Percentiles rank a stretch among this genome's conserved stretches.
Conservation (phyloP, 1,139 yeast species). For the Diutina siamensis region DNA sequence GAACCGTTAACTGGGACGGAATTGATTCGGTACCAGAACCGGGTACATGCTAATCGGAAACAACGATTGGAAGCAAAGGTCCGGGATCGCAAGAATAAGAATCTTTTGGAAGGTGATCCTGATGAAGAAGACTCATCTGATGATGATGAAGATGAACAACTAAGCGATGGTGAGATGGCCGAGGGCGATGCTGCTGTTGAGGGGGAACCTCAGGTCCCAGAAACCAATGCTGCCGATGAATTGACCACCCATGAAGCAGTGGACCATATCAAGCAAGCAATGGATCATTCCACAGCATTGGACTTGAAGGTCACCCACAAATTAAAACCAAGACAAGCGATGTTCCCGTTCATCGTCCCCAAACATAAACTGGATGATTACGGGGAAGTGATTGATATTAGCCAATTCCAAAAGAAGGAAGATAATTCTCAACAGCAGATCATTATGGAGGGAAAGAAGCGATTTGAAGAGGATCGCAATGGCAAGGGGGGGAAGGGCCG, state of each 20-base stretch:
- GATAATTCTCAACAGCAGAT: constrained; percentile 37
- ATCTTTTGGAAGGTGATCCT: constrained; percentile 30
- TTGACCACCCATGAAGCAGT: constrained; percentile 26
- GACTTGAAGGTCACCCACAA: constrained; percentile 56
- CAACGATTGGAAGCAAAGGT: constrained; percentile 41
- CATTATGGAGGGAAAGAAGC: constrained; percentile 19
- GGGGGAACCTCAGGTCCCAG: background rate
- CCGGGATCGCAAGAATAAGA: constrained; percentile 43
- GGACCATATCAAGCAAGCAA: constrained; percentile 26
- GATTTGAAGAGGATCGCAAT: constrained; percentile 24
- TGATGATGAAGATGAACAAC: constrained; percentile 19
- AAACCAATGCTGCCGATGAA: background rate
- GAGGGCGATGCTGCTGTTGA: constrained; percentile 6
- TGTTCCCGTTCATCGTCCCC: constrained; percentile 62
- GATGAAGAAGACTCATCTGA: constrained; percentile 14
- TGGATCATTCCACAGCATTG: constrained; percentile 30
- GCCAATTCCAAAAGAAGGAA: constrained; percentile 47
- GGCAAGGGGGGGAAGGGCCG: constrained; percentile 12
- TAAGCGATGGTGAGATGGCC: constrained; percentile 18
- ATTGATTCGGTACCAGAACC: constrained; percentile 33
- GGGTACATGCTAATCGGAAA: constrained; percentile 27
- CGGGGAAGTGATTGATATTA: constrained; percentile 58
- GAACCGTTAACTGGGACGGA: constrained; percentile 41
- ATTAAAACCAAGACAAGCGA: constrained; percentile 52
- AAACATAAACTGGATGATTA: constrained; percentile 70